Evolutionary conservation across 768 basidiomycete genomes (phyloP).

Genomic region (Paxillus involutus): DNA sequence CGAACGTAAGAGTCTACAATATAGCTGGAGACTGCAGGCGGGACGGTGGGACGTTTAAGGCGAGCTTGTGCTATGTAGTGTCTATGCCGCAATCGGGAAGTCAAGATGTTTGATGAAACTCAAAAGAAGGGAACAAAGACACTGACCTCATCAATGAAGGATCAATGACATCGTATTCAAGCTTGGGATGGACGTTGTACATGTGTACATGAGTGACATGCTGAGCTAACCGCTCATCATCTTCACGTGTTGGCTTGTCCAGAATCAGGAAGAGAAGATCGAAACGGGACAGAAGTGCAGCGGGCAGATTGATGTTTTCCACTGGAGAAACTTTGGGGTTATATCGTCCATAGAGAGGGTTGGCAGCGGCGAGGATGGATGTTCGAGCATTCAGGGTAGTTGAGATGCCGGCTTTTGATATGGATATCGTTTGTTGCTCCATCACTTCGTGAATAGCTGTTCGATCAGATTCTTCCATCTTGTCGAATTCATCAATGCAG

Average conservation of each 20-base stretch:
- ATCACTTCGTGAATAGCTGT: constrained; percentile 99
- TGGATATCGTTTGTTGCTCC: constrained; percentile 99
- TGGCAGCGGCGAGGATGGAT: constrained; percentile 96
- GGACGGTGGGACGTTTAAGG: constrained; percentile 85
- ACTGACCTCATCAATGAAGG: constrained; percentile 84
- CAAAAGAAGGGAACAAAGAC: not conserved
- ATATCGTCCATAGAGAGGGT: constrained; percentile 97
- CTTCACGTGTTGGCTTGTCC: constrained; percentile 92
- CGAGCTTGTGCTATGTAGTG: constrained; percentile 96
- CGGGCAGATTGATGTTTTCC: constrained; percentile 98
- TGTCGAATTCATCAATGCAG: constrained; percentile 99
- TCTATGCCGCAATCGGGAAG: constrained; percentile 38
- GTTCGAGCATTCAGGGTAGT: constrained; percentile 97
- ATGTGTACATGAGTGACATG: constrained; percentile 99
- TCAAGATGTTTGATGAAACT: not conserved
- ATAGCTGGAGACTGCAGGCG: constrained; percentile 84
- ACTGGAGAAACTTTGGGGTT: constrained; percentile 97
- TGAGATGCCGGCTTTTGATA: constrained; percentile 98
- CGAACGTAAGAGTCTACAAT: constrained; percentile 95
- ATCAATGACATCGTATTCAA: constrained; percentile 82
- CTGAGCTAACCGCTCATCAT: constrained; percentile 93
- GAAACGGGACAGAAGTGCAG: constrained; percentile 93
- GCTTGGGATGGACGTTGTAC: constrained; percentile 85
- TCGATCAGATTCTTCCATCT: constrained; percentile 98
- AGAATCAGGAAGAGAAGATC: constrained; percentile 96